phyloP scores from a whole-genome alignment of 306 rosid species.

The Hippophae tibetana region DNA sequence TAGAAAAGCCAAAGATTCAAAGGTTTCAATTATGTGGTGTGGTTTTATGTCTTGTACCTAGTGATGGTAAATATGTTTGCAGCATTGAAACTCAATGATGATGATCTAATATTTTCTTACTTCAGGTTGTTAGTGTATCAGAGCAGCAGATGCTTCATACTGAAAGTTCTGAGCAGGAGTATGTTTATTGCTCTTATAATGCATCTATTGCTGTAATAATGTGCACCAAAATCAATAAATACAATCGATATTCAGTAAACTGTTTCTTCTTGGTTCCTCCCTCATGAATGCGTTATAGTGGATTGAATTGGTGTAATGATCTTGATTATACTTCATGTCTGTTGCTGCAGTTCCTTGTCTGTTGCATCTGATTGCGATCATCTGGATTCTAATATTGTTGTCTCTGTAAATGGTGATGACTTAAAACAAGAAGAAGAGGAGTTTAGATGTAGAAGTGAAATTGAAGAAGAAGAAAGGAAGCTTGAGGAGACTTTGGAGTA shows the following conservation, averaged over 20 bases:
- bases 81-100: slow-evolving; percentile 7
- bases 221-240: neutral
- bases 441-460: slow-evolving; percentile 59
- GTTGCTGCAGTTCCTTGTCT: slow-evolving; percentile 52
- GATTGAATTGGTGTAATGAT: neutral
- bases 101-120: slow-evolving; percentile 12
- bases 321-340: slow-evolving; percentile 17
- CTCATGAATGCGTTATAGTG: slow-evolving; percentile 10
- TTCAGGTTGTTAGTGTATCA: slow-evolving; percentile 3
- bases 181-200: slow-evolving; percentile 21
- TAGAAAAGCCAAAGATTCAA: slow-evolving; percentile 67
- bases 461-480: slow-evolving; percentile 85
- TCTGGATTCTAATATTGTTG: slow-evolving; percentile 40
- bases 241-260: too few species aligned
- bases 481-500: slow-evolving; percentile 89
- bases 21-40: slow-evolving; percentile 43
- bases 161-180: slow-evolving; percentile 38
- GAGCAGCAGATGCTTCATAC: slow-evolving; percentile 30
- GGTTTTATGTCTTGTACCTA: slow-evolving; percentile 20
- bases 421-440: slow-evolving; percentile 69
- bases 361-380: slow-evolving; percentile 39
- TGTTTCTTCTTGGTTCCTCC: neutral
- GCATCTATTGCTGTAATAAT: neutral
- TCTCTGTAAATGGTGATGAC: slow-evolving; percentile 39
- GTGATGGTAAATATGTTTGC: slow-evolving; percentile 4